A percentile compares a stretch with the other conserved stretches of the same genome.
These are phyloP conservation scores for Linnemannia zychae DNA, from an alignment of 192 early-diverging fungal genomes.

Conservation along the genomic window DNA sequence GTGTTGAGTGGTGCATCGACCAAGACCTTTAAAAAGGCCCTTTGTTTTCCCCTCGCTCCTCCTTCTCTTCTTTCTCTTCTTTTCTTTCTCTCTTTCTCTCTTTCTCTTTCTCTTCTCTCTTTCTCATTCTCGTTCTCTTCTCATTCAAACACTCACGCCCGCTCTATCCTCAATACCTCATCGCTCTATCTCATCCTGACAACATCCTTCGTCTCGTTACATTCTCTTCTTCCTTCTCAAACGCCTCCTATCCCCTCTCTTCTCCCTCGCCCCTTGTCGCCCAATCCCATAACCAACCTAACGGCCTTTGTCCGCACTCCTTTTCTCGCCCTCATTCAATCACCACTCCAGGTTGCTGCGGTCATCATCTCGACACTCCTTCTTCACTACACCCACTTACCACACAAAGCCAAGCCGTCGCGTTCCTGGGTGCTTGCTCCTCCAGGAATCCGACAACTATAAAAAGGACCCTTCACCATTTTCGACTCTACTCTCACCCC, in stretches of 20 bases:
- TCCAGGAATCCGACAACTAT: slow-evolving; percentile 4
- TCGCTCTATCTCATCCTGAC: background rate
- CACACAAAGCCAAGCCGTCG: background rate
- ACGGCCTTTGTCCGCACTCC: background rate
- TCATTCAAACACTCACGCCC: background rate
- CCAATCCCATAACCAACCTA: background rate
- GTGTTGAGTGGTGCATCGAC: background rate
- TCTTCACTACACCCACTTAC: no score
- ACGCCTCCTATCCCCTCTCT: background rate
- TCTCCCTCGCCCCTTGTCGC: background rate
- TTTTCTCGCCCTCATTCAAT: background rate
- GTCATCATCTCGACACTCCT: slow-evolving; percentile 12
- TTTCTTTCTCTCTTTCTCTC: background rate
- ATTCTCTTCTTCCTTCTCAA: background rate
- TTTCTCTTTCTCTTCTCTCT: background rate
- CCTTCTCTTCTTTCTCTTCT: no score
- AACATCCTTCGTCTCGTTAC: background rate
- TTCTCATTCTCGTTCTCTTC: background rate
- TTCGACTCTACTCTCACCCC: slow-evolving; percentile 6
- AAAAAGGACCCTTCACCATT: background rate
- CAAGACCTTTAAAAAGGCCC: background rate
- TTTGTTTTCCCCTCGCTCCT: background rate
- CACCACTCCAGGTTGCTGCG: background rate
- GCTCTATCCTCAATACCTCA: no score
- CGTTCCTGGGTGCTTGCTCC: background rate